Conservation (phyloP, 1,284 basidiomycete genomes). For the Rhodotorula sp. region DNA sequence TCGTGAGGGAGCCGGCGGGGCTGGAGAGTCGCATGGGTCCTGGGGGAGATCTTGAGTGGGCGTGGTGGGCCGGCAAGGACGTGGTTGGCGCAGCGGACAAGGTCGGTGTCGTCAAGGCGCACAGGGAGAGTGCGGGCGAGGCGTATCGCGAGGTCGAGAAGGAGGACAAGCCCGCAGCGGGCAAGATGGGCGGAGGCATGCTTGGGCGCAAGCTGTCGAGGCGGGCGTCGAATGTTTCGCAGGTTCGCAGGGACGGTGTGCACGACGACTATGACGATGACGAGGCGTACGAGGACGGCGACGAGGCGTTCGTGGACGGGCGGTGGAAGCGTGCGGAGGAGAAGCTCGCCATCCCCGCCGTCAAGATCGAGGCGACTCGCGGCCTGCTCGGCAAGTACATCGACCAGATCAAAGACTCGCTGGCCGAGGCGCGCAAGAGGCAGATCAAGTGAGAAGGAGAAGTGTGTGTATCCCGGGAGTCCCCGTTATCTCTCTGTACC, state of each 20-base stretch:
- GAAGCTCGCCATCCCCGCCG: conserved; percentile 18
- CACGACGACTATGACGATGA: conserved; percentile 1
- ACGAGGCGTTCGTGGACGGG: not conserved
- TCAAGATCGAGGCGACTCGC: conserved; percentile 2
- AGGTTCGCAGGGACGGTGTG: not conserved
- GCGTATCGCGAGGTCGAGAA: not conserved
- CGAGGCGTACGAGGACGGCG: not conserved
- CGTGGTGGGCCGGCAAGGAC: conserved; percentile 33
- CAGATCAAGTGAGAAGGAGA: conserved; percentile 1
- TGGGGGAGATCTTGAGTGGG: conserved; percentile 27
- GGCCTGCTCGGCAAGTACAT: conserved; percentile 10
- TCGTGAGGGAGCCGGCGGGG: no score
- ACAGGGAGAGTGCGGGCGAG: conserved; percentile 5
- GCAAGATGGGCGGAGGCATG: not conserved
- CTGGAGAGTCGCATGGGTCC: conserved; percentile 11
- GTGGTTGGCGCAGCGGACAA: conserved; percentile 16
- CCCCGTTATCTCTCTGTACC: no score
- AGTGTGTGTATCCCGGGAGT: not conserved
- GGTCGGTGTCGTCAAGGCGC: conserved; percentile 17
- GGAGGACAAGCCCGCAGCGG: not conserved
- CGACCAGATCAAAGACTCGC: conserved; percentile 6
- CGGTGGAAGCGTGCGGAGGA: not conserved
- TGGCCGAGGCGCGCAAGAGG: conserved; percentile 10
- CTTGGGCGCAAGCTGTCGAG: not conserved
- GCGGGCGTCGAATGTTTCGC: not conserved